Base-by-base conservation (phyloP, 129 eudicot genomes). In the Flaveria robusta region DNA sequence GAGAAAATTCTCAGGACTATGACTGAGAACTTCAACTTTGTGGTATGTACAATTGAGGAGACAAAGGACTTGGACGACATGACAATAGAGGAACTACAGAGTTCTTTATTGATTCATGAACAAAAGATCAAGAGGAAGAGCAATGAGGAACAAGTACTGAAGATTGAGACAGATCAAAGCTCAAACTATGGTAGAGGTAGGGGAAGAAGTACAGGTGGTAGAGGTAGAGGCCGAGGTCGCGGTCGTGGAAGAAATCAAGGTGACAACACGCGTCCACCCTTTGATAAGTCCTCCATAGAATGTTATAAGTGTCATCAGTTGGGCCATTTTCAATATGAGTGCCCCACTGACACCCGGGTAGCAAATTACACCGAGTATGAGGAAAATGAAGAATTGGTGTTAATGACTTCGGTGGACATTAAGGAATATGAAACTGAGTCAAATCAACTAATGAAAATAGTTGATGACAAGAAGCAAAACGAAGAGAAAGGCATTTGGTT, bases 171-270 rank as follows among this genome's bases (percentile, higher is more conserved):
- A 9, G 71, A 49, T 9, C 9, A 29, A 2, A 27, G 19, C 14
- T 4, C n/a, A 1, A 47, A 63, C n/a, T 45, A 27, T 9, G 64
- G 75, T 16, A 27, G 75, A 71, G 64, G 75, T 0, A 10, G 12
- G 19, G 65, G 75, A 26, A 50, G 46, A 50, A 16, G 9, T 9
- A 24, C 9, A 4, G 0, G n/a, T 7, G 0, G 0, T 10, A 71
- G 75, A 71, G 75, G 76, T n/a, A 71, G 76, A 71, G 65, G 76
- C 7, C 6, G 50, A 12, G 49, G 65, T 0, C 63, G 64, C 1
- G 9, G 9, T 41, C 0, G 10, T 23, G 75, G 47, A 26, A 50
- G 49, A 51, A 22, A 23, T 22, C 58, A 68, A 68, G 5, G 39
- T 20, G 41, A 68, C 7, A 20, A 12, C 37, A 68, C 3, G 18